Conservation (phyloP, 768 basidiomycete genomes). For the Pulveroboletus sp. region DNA sequence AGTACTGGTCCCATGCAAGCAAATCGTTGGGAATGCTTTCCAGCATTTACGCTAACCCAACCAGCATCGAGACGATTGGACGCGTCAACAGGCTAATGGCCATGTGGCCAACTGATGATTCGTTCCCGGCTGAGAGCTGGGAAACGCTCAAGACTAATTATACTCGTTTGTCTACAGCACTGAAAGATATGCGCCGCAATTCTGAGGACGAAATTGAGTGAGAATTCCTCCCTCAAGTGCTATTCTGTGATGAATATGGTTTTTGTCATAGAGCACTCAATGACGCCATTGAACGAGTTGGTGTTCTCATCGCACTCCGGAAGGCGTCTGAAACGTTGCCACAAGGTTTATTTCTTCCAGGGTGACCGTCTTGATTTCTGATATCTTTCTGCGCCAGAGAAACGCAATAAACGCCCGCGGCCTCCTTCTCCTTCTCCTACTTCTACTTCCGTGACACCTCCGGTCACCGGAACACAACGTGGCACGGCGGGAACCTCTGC, state of each 20-base stretch:
- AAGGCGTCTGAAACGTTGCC: constrained; percentile 59
- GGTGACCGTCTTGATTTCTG: neutral
- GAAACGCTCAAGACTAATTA: constrained; percentile 59
- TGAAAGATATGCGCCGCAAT: constrained; percentile 56
- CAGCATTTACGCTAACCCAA: constrained; percentile 46
- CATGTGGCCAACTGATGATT: constrained; percentile 70
- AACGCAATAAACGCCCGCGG: constrained; percentile 73
- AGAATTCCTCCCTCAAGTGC: constrained; percentile 15
- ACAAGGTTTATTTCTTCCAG: constrained; percentile 43
- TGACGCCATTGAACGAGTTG: constrained; percentile 63
- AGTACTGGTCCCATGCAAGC: constrained; percentile 71
- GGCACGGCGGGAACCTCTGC: constrained; percentile 14
- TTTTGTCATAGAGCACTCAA: constrained; percentile 56
- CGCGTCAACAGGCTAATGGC: constrained; percentile 71
- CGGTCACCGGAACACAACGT: constrained; percentile 19
- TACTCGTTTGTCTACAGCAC: constrained; percentile 56
- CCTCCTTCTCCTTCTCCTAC: constrained; percentile 63
- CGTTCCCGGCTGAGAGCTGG: constrained; percentile 61
- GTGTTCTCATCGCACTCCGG: constrained; percentile 67
- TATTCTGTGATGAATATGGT: constrained; percentile 8
- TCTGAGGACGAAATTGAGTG: constrained; percentile 67
- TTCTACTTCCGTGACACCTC: constrained; percentile 39
- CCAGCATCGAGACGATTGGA: constrained; percentile 55
- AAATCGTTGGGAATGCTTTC: constrained; percentile 55
- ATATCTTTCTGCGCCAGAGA: constrained; percentile 41